Evolutionary conservation across 2,329 filamentous ascomycete genomes (phyloP).

Genomic region (Fusarium nelsonii): DNA sequence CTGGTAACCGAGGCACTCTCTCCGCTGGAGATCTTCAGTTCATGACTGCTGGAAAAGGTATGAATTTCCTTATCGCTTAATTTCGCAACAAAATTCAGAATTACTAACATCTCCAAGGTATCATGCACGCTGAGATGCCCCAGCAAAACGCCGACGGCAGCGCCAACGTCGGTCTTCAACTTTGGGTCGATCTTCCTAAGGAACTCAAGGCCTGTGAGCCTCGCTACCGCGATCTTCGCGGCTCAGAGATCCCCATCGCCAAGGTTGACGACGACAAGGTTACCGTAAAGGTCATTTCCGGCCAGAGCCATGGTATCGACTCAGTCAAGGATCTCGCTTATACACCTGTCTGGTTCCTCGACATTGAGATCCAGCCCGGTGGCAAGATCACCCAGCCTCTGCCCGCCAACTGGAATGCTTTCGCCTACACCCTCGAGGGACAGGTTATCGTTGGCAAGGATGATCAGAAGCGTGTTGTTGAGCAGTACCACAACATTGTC

Average conservation of each 20-base stretch:
- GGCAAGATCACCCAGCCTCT: conserved; percentile 80
- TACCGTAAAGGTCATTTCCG: conserved; percentile 89
- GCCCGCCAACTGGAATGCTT: conserved; percentile 88
- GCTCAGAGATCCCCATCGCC: conserved; percentile 82
- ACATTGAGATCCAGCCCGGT: conserved; percentile 83
- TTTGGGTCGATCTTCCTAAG: conserved; percentile 93
- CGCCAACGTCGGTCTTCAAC: conserved; percentile 87
- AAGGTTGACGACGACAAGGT: conserved; percentile 79
- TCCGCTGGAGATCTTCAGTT: conserved; percentile 92
- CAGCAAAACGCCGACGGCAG: conserved; percentile 79
- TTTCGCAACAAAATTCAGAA: too few species aligned
- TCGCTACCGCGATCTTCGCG: conserved; percentile 86
- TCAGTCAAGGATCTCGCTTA: conserved; percentile 92
- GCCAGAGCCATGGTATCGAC: conserved; percentile 85
- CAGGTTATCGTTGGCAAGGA: conserved; percentile 72
- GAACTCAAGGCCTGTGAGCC: conserved; percentile 90
- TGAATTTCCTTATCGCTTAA: background rate
- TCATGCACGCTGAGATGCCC: conserved; percentile 97
- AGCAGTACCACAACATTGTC: conserved; percentile 87
- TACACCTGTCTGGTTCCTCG: conserved; percentile 96
- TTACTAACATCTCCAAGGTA: conserved; percentile 64
- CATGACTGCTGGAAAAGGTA: conserved; percentile 84
- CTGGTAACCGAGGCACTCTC: conserved; percentile 86
- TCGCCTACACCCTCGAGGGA: conserved; percentile 87
- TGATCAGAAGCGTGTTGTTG: conserved; percentile 64